A percentile compares a stretch with the other conserved stretches of the same genome.
Evolutionary conservation across 2,329 filamentous ascomycete genomes (phyloP).

Genomic region (Pseudogymnoascus sp.): DNA sequence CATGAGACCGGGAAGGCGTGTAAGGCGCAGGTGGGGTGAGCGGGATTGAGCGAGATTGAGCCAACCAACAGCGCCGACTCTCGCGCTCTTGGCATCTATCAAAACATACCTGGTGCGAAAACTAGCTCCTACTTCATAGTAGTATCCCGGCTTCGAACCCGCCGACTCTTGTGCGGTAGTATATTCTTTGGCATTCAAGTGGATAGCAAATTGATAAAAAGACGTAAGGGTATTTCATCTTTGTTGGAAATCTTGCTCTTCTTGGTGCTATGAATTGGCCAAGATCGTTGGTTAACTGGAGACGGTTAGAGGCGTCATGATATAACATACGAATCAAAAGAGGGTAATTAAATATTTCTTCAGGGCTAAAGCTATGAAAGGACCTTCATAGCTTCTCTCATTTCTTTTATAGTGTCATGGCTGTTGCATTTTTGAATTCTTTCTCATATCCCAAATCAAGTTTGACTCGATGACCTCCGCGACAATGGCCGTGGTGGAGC

Average conservation of each 20-base stretch:
- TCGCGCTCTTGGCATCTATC: constrained; percentile 15
- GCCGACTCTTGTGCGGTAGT: constrained; percentile 15
- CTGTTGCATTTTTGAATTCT: neutral
- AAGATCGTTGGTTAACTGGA: neutral
- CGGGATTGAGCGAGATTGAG: constrained; percentile 12
- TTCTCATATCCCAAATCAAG: neutral
- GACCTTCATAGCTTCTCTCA: neutral
- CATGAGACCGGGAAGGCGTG: neutral
- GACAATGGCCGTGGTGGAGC: constrained; percentile 14
- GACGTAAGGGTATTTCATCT: constrained; percentile 1
- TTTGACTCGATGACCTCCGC: neutral
- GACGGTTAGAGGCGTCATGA: neutral
- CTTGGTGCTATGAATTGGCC: neutral
- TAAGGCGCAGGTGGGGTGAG: constrained; percentile 6
- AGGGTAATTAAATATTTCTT: neutral
- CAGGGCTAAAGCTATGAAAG: neutral
- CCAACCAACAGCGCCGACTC: constrained; percentile 15
- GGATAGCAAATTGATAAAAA: constrained; percentile 13
- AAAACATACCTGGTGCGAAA: constrained; percentile 15
- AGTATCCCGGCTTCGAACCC: constrained; percentile 14
- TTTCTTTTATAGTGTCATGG: neutral
- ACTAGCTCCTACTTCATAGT: constrained; percentile 18
- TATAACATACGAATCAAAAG: neutral
- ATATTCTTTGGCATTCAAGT: constrained; percentile 17
- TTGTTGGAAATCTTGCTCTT: constrained; percentile 19